Evolutionary conservation across 179 eudicot genomes (phyloP), one percentile per base, ranked within the genome.

Genomic region (Drosera spatulata): DNA sequence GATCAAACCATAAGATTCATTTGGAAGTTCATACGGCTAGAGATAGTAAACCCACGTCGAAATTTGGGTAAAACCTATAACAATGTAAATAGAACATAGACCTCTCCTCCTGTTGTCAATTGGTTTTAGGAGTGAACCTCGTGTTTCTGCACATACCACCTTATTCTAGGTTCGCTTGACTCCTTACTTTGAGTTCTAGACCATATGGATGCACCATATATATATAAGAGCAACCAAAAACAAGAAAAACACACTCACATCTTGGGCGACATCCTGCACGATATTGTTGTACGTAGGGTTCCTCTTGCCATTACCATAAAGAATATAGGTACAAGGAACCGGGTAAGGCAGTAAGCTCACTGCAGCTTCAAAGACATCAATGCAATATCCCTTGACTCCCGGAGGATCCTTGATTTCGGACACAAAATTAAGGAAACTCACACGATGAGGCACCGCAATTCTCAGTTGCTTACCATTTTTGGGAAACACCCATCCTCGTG

Each of bases 361-460:
- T 10, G 69, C 69, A 13, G 63, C 69, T 65, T 65, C 69, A 50
- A 65, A 65, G 8, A 65, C 62, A 65, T 65, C 69, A 65, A 65
- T 58, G 63, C 69, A 65, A 52, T 22, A 65, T 51, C 69, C 69
- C 44, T 48, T 47, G 7, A 46, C 61, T n/a, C 55, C 60, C 2
- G 53, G 59, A 44, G 61, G 52, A 3, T 50, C 55, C 22, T 57
- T 57, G 61, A 10, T 44, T 52, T 58, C 58, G 15, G 69, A 41
- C 7, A 65, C 56, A 50, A 58, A 49, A 11, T 65, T 62, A 10
- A 14, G 49, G 33, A 48, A 65, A 46, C 61, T 65, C 39, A 65
- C 69, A 14, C 69, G 56, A 65, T 58, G 3, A 13, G 69, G 69
- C 40, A 65, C 69, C 50, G 50, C 69, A 53, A 65, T 65, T 43